These are phyloP conservation scores for Cladorrhinum sp. DNA, from an alignment of 2,329 filamentous ascomycete genomes.

Conservation along the genomic window DNA sequence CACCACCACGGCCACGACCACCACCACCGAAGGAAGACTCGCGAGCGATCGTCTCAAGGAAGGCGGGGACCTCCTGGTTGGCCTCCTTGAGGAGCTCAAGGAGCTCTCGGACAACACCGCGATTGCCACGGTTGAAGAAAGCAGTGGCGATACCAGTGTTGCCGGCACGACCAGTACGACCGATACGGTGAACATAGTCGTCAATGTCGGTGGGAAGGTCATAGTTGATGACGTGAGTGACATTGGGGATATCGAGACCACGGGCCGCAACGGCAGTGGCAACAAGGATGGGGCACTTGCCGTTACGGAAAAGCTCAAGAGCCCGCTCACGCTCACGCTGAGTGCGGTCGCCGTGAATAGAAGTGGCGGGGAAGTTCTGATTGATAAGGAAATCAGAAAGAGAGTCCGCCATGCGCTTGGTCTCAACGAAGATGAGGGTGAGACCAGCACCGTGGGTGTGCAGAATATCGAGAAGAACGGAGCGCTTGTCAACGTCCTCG, in stretches of 20 bases:
- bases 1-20: constrained; percentile 58
- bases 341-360: constrained; percentile 97
- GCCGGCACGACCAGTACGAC: constrained; percentile 98
- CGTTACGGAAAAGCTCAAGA: constrained; percentile 95
- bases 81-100: constrained; percentile 98
- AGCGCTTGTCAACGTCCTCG: constrained; percentile 95
- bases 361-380: constrained; percentile 96
- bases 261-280: constrained; percentile 92
- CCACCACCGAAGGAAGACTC: constrained; percentile 83
- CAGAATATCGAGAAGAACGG: constrained; percentile 92
- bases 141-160: constrained; percentile 98
- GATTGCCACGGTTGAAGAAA: constrained; percentile 99
- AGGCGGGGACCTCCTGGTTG: constrained; percentile 91
- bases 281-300: constrained; percentile 91
- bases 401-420: constrained; percentile 98
- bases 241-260: constrained; percentile 92
- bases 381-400: constrained; percentile 98
- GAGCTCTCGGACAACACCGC: constrained; percentile 92
- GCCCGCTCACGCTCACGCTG: constrained; percentile 98
- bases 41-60: constrained; percentile 95
- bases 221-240: constrained; percentile 98
- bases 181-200: constrained; percentile 98
- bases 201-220: constrained; percentile 98
- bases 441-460: constrained; percentile 88
- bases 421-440: constrained; percentile 97